A percentile compares a stretch with the other conserved stretches of the same genome.
phyloP scores from a whole-genome alignment of 805 yeast species.

The Candida quercuum region DNA sequence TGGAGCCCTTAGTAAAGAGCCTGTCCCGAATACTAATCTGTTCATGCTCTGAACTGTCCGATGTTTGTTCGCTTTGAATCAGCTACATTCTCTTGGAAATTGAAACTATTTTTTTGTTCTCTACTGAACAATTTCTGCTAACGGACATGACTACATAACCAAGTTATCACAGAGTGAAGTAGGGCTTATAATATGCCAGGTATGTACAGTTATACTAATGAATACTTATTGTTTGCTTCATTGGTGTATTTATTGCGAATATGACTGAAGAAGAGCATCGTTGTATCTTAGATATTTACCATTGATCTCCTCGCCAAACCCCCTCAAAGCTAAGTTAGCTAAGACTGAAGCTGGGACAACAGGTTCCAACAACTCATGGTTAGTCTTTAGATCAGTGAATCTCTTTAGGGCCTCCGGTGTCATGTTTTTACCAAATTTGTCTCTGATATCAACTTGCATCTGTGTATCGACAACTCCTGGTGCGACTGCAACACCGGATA shows the following conservation, averaged over 20 bases:
- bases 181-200: too few relatives aligned
- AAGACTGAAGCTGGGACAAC: conserved; percentile 67
- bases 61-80: too few relatives aligned
- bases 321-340: conserved; percentile 58
- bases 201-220: too few relatives aligned
- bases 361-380: conserved; percentile 58
- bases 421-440: conserved; percentile 56
- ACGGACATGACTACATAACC: not conserved
- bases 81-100: too few relatives aligned
- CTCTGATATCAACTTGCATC: conserved; percentile 83
- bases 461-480: conserved; percentile 93
- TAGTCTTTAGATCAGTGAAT: conserved; percentile 58
- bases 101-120: too few relatives aligned
- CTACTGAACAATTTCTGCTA: too few relatives aligned
- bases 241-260: not conserved
- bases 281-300: conserved; percentile 67
- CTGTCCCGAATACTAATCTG: not conserved
- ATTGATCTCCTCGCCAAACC: conserved; percentile 49
- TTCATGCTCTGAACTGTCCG: conserved; percentile 2
- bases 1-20: not conserved
- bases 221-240: too few relatives aligned
- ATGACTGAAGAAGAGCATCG: conserved; percentile 28
- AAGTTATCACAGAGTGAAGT: too few relatives aligned
- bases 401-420: conserved; percentile 47
- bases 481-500: conserved; percentile 69